phyloP scores from a whole-genome alignment of 257 asterid species.

The Solanum medicagineum region DNA sequence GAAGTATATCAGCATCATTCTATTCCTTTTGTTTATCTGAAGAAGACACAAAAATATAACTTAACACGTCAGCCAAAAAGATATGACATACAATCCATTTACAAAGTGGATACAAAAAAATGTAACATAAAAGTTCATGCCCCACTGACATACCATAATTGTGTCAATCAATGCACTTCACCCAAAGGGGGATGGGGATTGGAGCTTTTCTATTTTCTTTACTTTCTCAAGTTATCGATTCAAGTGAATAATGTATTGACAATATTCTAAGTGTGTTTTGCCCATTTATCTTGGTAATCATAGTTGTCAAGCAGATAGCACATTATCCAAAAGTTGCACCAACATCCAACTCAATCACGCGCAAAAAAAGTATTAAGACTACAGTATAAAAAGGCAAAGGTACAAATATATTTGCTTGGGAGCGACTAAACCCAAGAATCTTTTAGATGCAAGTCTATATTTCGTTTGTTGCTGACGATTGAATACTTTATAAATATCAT shows the following conservation, averaged over 20 bases:
- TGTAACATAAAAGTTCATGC: not conserved
- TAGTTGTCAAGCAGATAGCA: not conserved
- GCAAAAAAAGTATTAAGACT: not conserved
- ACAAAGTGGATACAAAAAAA: not conserved
- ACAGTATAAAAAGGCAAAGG: not conserved
- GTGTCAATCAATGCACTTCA: not conserved
- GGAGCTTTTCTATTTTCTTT: not conserved
- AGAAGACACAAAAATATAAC: not conserved
- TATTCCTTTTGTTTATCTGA: not conserved
- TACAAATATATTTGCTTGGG: not conserved
- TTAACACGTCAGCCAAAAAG: not conserved
- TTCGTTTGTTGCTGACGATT: not conserved
- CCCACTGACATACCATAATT: not conserved
- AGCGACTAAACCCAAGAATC: not conserved
- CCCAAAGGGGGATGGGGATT: not conserved
- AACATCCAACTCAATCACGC: not conserved
- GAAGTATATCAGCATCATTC: not conserved
- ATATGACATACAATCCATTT: not conserved
- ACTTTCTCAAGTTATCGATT: not conserved
- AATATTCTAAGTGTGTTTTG: not conserved
- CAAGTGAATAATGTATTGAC: not conserved
- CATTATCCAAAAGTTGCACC: not conserved
- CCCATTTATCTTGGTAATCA: not conserved
- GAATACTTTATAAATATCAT: not conserved
- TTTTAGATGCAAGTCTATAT: not conserved